These are phyloP conservation scores for Excoecaria cochinchinensis DNA, from an alignment of 345 rosid genomes.

Conservation along the genomic window DNA sequence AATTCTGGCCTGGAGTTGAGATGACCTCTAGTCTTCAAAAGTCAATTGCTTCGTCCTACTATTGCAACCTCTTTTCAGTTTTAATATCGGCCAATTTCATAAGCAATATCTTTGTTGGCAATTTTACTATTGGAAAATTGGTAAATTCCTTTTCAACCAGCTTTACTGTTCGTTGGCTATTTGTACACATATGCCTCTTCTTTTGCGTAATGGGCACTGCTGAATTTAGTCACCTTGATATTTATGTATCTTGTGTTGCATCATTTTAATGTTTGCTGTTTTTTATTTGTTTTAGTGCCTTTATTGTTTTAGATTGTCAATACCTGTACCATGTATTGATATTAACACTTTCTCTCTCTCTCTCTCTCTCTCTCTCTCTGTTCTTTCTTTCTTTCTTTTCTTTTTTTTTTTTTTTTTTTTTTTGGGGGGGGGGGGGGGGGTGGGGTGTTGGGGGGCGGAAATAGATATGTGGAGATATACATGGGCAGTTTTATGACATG, in stretches of 20 bases:
- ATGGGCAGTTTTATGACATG: slow-evolving; percentile 97
- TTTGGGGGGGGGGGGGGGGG: too few species aligned
- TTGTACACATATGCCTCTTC: not conserved
- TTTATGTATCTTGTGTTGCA: not conserved
- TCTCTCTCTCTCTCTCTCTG: too few species aligned
- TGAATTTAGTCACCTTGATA: not conserved
- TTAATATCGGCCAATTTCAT: not conserved
- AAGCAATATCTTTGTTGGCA: not conserved
- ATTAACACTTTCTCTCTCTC: too few species aligned
- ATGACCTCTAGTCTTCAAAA: not conserved
- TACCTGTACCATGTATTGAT: not conserved
- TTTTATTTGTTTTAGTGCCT: not conserved
- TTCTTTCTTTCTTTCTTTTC: too few species aligned
- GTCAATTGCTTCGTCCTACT: not conserved
- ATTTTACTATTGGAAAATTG: not conserved
- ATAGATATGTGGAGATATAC: slow-evolving; percentile 97
- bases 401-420: not conserved
- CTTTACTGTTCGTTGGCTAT: not conserved
- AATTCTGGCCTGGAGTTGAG: not conserved
- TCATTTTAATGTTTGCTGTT: not conserved
- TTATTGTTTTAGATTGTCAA: not conserved
- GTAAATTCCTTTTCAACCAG: not conserved
- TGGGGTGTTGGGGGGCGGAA: not conserved
- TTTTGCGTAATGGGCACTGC: not conserved
- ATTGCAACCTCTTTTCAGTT: not conserved